These are phyloP conservation scores for Zalaria obscura DNA, from an alignment of 2,329 filamentous ascomycete species.

Conservation along the genomic window DNA sequence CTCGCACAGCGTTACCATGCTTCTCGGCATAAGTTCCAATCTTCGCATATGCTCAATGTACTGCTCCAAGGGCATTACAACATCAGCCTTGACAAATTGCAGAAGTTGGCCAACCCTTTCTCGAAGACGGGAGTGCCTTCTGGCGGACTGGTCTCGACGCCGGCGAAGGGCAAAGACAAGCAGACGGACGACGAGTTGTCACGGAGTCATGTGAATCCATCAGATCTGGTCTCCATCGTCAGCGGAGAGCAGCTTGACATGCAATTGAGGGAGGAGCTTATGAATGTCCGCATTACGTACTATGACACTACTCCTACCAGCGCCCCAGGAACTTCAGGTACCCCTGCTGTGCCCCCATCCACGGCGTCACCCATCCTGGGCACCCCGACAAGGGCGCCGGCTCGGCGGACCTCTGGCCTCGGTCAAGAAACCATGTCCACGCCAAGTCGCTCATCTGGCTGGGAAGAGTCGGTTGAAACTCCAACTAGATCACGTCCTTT, in stretches of 20 bases:
- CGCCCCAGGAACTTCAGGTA: slow-evolving; percentile 33
- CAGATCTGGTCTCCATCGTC: slow-evolving; percentile 66
- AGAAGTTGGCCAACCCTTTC: slow-evolving; percentile 72
- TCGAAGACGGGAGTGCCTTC: slow-evolving; percentile 45
- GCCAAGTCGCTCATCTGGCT: slow-evolving; percentile 20
- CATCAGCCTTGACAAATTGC: slow-evolving; percentile 61
- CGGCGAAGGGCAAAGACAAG: slow-evolving; percentile 66
- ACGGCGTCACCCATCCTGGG: too few relatives aligned
- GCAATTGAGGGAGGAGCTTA: slow-evolving; percentile 60
- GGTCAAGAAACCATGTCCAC: slow-evolving; percentile 32
- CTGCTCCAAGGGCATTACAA: slow-evolving; percentile 73
- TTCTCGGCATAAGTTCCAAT: slow-evolving; percentile 59
- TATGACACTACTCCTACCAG: slow-evolving; percentile 38
- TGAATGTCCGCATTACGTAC: slow-evolving; percentile 66
- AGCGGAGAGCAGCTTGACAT: slow-evolving; percentile 30
- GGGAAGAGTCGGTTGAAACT: slow-evolving; percentile 12
- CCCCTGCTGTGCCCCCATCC: slow-evolving; percentile 41
- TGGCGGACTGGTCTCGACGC: slow-evolving; percentile 40
- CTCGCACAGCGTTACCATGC: slow-evolving; percentile 87
- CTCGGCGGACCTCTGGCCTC: slow-evolving; percentile 48
- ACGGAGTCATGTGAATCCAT: slow-evolving; percentile 55
- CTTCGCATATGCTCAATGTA: slow-evolving; percentile 33
- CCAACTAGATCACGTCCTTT: slow-evolving; percentile 13
- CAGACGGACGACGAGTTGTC: slow-evolving; percentile 22
- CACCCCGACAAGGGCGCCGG: slow-evolving; percentile 25